Evolutionary conservation across 345 rosid species (phyloP).

Genomic region (Zanthoxylum bungeanum): DNA sequence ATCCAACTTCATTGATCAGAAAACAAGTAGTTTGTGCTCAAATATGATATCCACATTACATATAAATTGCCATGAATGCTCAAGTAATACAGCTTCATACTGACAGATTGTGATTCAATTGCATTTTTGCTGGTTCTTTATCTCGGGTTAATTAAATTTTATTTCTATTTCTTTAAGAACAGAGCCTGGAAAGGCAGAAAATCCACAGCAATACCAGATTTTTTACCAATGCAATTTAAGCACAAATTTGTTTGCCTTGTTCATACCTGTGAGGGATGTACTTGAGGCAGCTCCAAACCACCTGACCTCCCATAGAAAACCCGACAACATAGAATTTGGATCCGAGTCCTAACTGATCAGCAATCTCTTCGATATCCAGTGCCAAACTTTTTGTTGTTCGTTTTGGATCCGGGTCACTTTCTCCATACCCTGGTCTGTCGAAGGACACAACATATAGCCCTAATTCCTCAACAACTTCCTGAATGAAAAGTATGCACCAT

Average conservation of each 20-base stretch:
- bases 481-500: constrained; percentile 9
- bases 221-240: not conserved
- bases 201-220: not conserved
- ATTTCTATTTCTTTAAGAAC: not conserved
- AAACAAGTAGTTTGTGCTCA: not conserved
- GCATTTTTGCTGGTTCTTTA: not conserved
- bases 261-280: constrained; percentile 54
- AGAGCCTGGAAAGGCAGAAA: not conserved
- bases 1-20: not conserved
- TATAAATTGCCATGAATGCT: not conserved
- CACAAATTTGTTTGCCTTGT: not conserved
- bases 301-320: constrained; percentile 49
- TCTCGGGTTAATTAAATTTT: not conserved
- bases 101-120: not conserved
- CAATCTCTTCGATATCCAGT: constrained; percentile 47
- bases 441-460: constrained; percentile 35
- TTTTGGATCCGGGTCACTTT: constrained; percentile 46
- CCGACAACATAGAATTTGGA: constrained; percentile 44
- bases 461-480: constrained; percentile 44
- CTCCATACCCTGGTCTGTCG: constrained; percentile 54
- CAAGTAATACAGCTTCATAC: not conserved
- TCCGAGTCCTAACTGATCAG: constrained; percentile 40
- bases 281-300: constrained; percentile 49
- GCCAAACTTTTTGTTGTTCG: constrained; percentile 40
- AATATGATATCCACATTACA: not conserved